Conservation (phyloP, 1,139 yeast genomes). For the Wickerhamiella infanticola region DNA sequence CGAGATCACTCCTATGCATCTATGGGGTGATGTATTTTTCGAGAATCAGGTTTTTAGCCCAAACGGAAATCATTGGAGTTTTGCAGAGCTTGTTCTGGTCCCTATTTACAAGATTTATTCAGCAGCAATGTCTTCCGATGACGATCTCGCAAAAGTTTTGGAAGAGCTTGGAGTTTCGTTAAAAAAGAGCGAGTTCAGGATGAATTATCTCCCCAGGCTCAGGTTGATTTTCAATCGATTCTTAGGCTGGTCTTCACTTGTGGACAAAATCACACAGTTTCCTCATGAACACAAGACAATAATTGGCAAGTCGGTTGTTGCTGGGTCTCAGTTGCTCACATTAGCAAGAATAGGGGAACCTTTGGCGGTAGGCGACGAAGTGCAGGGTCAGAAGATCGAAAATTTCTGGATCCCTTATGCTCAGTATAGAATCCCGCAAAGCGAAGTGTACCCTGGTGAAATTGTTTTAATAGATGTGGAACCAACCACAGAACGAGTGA, state of each 20-base stretch:
- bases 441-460: conserved; percentile 45
- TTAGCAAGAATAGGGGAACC: not conserved
- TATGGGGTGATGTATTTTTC: conserved; percentile 71
- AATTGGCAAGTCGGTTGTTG: not conserved
- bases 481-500: conserved; percentile 25
- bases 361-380: not conserved
- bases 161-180: conserved; percentile 25
- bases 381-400: not conserved
- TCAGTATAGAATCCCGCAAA: conserved; percentile 46
- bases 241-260: conserved; percentile 43
- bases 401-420: conserved; percentile 40
- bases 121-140: conserved; percentile 39
- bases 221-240: conserved; percentile 38
- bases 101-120: conserved; percentile 72
- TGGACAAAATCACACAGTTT: conserved; percentile 29
- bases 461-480: conserved; percentile 38
- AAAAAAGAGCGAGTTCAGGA: conserved; percentile 18
- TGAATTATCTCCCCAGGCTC: conserved; percentile 46
- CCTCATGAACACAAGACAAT: not conserved
- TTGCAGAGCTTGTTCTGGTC: conserved; percentile 51
- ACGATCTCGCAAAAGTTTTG: conserved; percentile 30
- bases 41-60: conserved; percentile 27
- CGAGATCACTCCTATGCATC: conserved; percentile 27
- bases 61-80: conserved; percentile 33
- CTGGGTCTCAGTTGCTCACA: not conserved